These are phyloP conservation scores for Cryptococcus amylolentus DNA, from an alignment of 1,284 basidiomycete genomes.

Conservation along the genomic window DNA sequence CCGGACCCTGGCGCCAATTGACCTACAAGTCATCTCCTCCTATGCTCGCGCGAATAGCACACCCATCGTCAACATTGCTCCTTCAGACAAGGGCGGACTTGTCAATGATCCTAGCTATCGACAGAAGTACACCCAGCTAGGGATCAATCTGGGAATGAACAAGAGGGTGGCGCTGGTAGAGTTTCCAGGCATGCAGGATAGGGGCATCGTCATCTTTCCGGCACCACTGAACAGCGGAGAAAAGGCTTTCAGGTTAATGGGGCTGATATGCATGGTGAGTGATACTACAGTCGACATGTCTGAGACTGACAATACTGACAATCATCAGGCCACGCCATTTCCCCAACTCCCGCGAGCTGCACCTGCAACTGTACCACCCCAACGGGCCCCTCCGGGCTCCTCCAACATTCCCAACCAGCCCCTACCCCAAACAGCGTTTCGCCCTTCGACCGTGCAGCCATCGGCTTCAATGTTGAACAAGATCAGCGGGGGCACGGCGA, in stretches of 20 bases:
- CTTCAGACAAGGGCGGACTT: neutral
- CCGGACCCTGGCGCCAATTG: slow-evolving; percentile 5
- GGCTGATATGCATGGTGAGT: slow-evolving; percentile 22
- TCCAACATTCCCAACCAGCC: neutral
- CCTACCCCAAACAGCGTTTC: neutral
- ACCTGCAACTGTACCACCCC: neutral
- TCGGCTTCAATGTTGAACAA: neutral
- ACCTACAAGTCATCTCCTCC: slow-evolving; percentile 8
- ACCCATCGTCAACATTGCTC: slow-evolving; percentile 12
- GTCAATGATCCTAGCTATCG: neutral
- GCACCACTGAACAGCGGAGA: slow-evolving; percentile 7
- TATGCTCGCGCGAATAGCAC: slow-evolving; percentile 10
- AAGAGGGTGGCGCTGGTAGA: slow-evolving; percentile 11
- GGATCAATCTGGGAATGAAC: slow-evolving; percentile 11
- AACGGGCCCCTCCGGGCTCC: neutral
- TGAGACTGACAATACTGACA: neutral
- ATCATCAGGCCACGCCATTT: slow-evolving; percentile 9
- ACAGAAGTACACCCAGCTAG: slow-evolving; percentile 8
- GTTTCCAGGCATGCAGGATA: slow-evolving; percentile 1
- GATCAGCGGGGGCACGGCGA: slow-evolving; percentile 1
- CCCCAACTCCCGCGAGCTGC: slow-evolving; percentile 1
- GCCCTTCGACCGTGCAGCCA: too few species aligned
- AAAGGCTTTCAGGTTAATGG: slow-evolving; percentile 17
- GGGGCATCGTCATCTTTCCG: slow-evolving; percentile 22
- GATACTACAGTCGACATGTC: neutral